A percentile compares a stretch with the other conserved stretches of the same genome.
Conservation (phyloP, 306 rosid genomes). For the Lupinus albus region DNA sequence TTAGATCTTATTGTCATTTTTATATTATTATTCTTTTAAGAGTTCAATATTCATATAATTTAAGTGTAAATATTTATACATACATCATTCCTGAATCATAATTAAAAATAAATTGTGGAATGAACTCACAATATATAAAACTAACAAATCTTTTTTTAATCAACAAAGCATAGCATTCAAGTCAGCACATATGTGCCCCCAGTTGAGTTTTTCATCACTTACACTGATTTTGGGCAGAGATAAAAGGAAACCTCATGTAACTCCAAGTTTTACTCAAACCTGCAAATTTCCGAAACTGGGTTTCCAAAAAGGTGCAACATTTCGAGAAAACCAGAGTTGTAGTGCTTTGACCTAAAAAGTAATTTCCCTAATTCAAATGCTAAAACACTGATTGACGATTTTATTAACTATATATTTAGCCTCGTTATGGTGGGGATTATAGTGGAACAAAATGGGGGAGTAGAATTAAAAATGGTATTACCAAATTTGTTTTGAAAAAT, state of each 20-base stretch:
- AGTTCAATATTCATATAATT: too few relatives aligned
- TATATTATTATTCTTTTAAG: background rate
- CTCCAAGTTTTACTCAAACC: conserved; percentile 34
- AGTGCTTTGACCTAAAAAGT: conserved; percentile 36
- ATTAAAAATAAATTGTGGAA: too few relatives aligned
- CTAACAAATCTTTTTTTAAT: too few relatives aligned
- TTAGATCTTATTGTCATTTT: conserved; percentile 28
- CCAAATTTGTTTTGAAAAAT: too few relatives aligned
- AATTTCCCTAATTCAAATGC: conserved; percentile 59
- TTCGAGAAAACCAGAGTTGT: conserved; percentile 46
- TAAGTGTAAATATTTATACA: too few relatives aligned
- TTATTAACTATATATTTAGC: too few relatives aligned
- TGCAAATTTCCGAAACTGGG: conserved; percentile 37
- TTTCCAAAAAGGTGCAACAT: conserved; percentile 40
- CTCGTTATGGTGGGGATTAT: too few relatives aligned
- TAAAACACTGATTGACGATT: conserved; percentile 34
- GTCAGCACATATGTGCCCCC: conserved; percentile 33
- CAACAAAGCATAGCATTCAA: conserved; percentile 12
- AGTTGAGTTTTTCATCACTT: conserved; percentile 38
- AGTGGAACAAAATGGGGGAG: too few relatives aligned
- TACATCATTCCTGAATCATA: too few relatives aligned
- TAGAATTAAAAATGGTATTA: too few relatives aligned
- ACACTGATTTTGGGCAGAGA: conserved; percentile 36
- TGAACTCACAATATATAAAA: too few relatives aligned
- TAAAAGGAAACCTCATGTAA: conserved; percentile 38